Evolutionary conservation across 495 filamentous ascomycete species (phyloP), one percentile per base, ranked within the genome.

Genomic region (Tetracladium setigerum): DNA sequence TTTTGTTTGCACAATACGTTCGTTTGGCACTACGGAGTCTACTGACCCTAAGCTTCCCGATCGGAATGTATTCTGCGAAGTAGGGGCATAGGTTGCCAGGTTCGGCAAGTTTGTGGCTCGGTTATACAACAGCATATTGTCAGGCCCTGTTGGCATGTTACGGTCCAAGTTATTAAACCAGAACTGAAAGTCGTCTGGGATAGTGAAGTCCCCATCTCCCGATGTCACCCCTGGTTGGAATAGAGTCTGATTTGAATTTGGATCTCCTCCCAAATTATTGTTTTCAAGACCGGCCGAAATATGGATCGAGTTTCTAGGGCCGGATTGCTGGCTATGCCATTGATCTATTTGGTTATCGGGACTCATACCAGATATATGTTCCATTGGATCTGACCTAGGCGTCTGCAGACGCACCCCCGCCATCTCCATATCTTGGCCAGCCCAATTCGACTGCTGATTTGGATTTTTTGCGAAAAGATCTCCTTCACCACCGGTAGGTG

Each of bases 1-100:
- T 50, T 76, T 69, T 9, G 74, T 70, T 47, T 64, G 66, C 16
- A 62, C 54, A 42, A 76, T 74, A 0, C 73, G 57, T 50, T 76
- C 73, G 47, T 61, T 68, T 1, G 68, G 64, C 36, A 74, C 74
- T 45, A 65, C 49, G 38, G 38, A 40, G 36, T 56, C 53, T 14
- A 61, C 51, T 5, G 63, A 57, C 50, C 67, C 62, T 41, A 61
- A 45, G 24, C 58, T 65, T 15, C 67, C 65, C 4, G 52, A 37
- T 4, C 56, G 58, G 33, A 62, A 55, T 24, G 60, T 58, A 45
- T 38, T 41, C 24, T 62, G 59, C 22, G 52, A 53, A 41, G 57
- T 58, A 18, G 60, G 46, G 8, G 61, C 45, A 16, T 61, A 30
- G 27, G 50, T 19, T 11, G 22, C 34, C 43, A 17, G 18, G 12